Conservation (phyloP, 305 asterid genomes). For the Monarda citriodora region DNA sequence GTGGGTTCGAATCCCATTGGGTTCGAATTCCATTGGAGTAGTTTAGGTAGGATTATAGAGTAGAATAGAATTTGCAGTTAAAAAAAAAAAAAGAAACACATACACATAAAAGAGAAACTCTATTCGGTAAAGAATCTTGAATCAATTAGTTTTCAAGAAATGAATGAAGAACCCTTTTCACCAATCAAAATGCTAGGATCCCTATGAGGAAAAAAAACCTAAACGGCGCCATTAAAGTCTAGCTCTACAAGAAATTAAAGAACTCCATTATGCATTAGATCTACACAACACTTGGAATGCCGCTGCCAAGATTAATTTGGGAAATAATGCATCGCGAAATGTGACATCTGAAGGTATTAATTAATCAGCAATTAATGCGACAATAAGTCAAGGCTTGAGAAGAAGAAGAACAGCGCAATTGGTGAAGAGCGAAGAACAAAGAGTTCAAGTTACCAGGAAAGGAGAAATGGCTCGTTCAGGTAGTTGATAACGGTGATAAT, state of each 20-base stretch:
- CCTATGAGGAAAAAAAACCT: constrained; percentile 9
- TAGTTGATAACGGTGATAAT: constrained; percentile 85
- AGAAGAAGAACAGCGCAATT: neutral
- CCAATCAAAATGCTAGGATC: neutral
- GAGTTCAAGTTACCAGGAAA: constrained; percentile 65
- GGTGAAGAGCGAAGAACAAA: constrained; percentile 14
- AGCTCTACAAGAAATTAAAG: neutral
- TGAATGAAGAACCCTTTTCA: neutral
- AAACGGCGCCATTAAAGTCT: constrained; percentile 1
- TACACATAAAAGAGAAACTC: constrained; percentile 8
- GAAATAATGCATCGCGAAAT: constrained; percentile 19
- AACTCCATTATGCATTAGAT: constrained; percentile 16
- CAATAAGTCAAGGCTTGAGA: neutral
- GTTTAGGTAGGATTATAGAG: too few relatives aligned
- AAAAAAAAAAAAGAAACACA: too few relatives aligned
- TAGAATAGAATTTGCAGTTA: too few relatives aligned
- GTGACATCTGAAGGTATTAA: constrained; percentile 16
- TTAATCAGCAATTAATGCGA: constrained; percentile 12
- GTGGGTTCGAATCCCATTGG: too few relatives aligned
- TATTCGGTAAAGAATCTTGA: constrained; percentile 6
- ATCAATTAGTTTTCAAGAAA: neutral
- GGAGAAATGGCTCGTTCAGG: constrained; percentile 86
- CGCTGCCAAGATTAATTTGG: constrained; percentile 10
- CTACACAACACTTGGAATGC: neutral
- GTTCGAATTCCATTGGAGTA: too few relatives aligned